Base-by-base conservation (phyloP, 1,139 yeast genomes). In the Candida anutae region DNA sequence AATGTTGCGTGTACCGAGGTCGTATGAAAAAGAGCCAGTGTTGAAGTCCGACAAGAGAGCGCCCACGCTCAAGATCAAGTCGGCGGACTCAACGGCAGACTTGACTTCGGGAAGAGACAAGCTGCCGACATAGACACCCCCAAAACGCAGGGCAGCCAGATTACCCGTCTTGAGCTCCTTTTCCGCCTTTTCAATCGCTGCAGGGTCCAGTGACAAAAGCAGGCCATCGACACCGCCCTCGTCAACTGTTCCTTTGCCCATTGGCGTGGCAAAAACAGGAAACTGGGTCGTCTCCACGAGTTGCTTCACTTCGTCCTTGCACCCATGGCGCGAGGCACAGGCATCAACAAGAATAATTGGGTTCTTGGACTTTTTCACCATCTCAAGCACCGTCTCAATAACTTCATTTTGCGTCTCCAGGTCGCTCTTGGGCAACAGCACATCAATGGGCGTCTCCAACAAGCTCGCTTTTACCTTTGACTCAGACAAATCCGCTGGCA, bases 11-110 rank as follows among this genome's bases (percentile, higher is more conserved):
- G 63, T 54, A 34, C 46, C 50, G 34, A 54, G 54, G 6, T 62
- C 53, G 37, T 59, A 60, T 4, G 63, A 55, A 37, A 60, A 60
- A 4, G 63, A 50, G 11, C 65, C 65, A 8, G 67, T 60, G 39
- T 58, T 58, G 46, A 59, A 59, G 38, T 59, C 65, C 29, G 59
- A 53, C 32, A 59, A 48, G 36, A 60, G 42, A 4, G 63, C 65
- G 28, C 50, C 50, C 5, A 43, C 33, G 6, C 46, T 38, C 23
- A 45, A 31, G n/a, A 45, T 35, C 32, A 45, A 34, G 31, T 45
- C 50, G n/a, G 48, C 39, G 18, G 20, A 14, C 27, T 45, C 47
- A 10, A 45, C 47, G 10, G 37, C 37, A 12, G 35, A 37, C 23
- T 36, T 37, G n/a, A 44, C 46, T n/a, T 32, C 33, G 14, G 48